These are phyloP conservation scores for Yamadazyma laniorum DNA, from an alignment of 805 yeast genomes.

Conservation along the genomic window DNA sequence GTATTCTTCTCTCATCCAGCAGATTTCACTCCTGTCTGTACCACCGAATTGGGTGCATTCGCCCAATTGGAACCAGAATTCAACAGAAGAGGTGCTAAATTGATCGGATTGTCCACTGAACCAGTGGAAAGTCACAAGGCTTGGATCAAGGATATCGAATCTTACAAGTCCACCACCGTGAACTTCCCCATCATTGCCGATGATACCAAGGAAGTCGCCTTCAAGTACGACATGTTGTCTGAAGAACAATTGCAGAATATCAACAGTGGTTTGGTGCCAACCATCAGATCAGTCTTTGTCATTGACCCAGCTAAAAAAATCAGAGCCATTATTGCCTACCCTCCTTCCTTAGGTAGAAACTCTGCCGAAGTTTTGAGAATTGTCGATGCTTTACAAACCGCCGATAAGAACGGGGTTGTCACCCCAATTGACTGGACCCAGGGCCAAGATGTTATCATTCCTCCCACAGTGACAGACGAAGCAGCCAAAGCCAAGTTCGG, in stretches of 20 bases:
- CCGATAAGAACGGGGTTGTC: constrained; percentile 59
- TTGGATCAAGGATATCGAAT: constrained; percentile 73
- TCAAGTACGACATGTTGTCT: constrained; percentile 65
- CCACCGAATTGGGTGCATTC: constrained; percentile 76
- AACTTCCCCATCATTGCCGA: constrained; percentile 71
- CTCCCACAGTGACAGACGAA: constrained; percentile 59
- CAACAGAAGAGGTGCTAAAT: constrained; percentile 58
- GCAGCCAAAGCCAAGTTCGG: constrained; percentile 77
- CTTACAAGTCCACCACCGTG: constrained; percentile 36
- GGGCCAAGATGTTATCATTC: constrained; percentile 73
- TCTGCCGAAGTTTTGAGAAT: constrained; percentile 72
- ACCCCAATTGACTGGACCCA: constrained; percentile 75
- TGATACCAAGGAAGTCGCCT: constrained; percentile 58
- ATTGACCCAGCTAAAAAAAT: constrained; percentile 67
- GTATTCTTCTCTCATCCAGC: constrained; percentile 75
- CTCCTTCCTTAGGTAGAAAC: constrained; percentile 74
- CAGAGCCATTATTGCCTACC: constrained; percentile 63
- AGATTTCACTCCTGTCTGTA: constrained; percentile 77
- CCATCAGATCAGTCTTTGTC: constrained; percentile 69
- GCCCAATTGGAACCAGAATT: constrained; percentile 71
- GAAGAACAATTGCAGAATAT: constrained; percentile 63
- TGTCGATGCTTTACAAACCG: constrained; percentile 65
- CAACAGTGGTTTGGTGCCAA: constrained; percentile 58
- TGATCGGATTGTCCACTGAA: constrained; percentile 69
- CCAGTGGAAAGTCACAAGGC: constrained; percentile 57